Base-by-base conservation (phyloP, 352 stramenopile genomes). In the Pythium monospermum region DNA sequence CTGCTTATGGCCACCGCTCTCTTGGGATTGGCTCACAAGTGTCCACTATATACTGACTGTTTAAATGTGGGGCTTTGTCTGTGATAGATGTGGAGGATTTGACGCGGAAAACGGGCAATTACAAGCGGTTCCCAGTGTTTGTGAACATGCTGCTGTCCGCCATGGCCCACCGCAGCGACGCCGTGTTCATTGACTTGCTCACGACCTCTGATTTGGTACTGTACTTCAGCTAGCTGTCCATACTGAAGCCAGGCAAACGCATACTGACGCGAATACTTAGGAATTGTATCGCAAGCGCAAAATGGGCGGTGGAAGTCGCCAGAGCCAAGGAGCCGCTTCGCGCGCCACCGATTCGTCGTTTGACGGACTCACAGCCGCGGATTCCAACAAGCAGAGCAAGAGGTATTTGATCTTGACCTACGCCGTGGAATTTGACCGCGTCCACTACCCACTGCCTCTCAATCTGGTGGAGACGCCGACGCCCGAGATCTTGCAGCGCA, bases 381-480 rank as follows among this genome's bases (percentile, higher is more conserved):
- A n/a, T 38, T 28, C 25, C 25, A 11, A 49, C 51, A 16, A 37
- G 35, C 23, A 72, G n/a, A n/a, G 64, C 39, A 97, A 97, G 58
- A 66, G 91, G 16, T 98, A 96, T 64, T 64, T 98, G 10, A 97
- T 98, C 50, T 54, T 98, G 23, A 98, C 92, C 2, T 98, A 98
- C 55, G 81, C 80, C 1, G 90, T 89, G 3, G 88, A 97, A 54
- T 98, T 97, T 50, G 92, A 98, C 42, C 76, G 88, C 23, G 92
- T 98, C 8, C 92, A 98, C 64, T 98, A 96, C 54, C 92, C 92
- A 7, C 64, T 98, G 13, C 91, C 92, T 19, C 69, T 98, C 8
- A 71, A 54, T 6, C 73, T 61, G 23, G 83, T 93, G 32, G 62
- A 88, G 36, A 72, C 59, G 18, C 81, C 88, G 5, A 80, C 67